These are phyloP conservation scores for Podila epicladia DNA, from an alignment of 192 early-diverging fungal species.

Conservation along the genomic window DNA sequence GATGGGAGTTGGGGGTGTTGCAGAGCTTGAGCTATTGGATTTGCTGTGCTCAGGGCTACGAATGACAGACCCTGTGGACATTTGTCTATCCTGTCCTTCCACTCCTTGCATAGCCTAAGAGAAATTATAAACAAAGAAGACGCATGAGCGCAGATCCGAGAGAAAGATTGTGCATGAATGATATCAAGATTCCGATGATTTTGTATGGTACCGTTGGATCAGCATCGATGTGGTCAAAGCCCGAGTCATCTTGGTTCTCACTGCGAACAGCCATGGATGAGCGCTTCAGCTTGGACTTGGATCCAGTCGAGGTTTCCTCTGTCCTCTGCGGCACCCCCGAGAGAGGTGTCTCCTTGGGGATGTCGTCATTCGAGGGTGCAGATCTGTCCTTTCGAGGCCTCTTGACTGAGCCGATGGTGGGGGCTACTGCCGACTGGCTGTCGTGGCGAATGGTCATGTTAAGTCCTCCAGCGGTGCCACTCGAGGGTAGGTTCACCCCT, in stretches of 20 bases:
- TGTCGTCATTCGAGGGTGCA: neutral
- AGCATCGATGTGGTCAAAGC: neutral
- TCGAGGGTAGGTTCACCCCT: constrained; percentile 30
- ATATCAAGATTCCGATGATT: neutral
- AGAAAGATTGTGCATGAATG: neutral
- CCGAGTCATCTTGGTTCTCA: neutral
- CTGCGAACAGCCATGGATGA: constrained; percentile 32
- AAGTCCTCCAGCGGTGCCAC: constrained; percentile 11
- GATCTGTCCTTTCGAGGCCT: constrained; percentile 29
- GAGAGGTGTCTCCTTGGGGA: neutral
- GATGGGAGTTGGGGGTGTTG: constrained; percentile 30
- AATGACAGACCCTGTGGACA: constrained; percentile 9
- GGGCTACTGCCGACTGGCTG: constrained; percentile 9
- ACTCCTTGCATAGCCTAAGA: neutral
- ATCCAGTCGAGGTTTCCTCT: neutral
- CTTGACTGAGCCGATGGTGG: constrained; percentile 32
- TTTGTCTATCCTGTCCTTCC: constrained; percentile 5
- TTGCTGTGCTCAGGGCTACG: constrained; percentile 6
- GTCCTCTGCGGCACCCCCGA: neutral
- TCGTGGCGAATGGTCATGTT: constrained; percentile 49
- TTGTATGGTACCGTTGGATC: neutral
- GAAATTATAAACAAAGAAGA: constrained; percentile 1
- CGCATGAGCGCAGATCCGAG: neutral
- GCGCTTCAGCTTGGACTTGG: constrained; percentile 34
- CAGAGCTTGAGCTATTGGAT: constrained; percentile 12